phyloP scores from a whole-genome alignment of 768 basidiomycete genomes.

The Pisolithus orientalis region DNA sequence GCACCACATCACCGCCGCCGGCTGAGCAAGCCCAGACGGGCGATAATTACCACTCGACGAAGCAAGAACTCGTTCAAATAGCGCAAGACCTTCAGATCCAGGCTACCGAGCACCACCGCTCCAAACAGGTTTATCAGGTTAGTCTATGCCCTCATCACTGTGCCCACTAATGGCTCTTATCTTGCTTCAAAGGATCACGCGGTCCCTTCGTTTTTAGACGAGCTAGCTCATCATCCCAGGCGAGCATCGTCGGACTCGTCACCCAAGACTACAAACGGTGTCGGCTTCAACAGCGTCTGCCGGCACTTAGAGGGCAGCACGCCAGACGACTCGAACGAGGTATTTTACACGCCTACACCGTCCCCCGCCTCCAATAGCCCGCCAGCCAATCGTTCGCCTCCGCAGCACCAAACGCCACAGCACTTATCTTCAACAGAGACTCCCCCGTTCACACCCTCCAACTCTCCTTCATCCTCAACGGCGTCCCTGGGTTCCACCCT shows the following conservation, averaged over 20 bases:
- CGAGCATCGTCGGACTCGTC: background rate
- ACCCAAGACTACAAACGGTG: background rate
- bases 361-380: slow-evolving; percentile 36
- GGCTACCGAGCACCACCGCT: background rate
- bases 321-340: slow-evolving; percentile 31
- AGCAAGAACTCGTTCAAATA: slow-evolving; percentile 45
- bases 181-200: background rate
- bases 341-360: slow-evolving; percentile 59
- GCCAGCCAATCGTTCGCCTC: slow-evolving; percentile 9
- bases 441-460: slow-evolving; percentile 17
- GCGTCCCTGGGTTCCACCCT: slow-evolving; percentile 13
- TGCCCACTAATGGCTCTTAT: background rate
- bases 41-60: slow-evolving; percentile 43
- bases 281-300: background rate
- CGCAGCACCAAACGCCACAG: slow-evolving; percentile 11
- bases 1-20: background rate
- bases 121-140: background rate
- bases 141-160: background rate
- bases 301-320: background rate
- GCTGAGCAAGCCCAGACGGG: slow-evolving; percentile 20
- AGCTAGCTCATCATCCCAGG: background rate
- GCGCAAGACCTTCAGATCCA: slow-evolving; percentile 16
- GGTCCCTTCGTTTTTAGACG: slow-evolving; percentile 1
- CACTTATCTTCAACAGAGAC: slow-evolving; percentile 8
- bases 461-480: slow-evolving; percentile 26